Evolutionary conservation across 148 eudicot species (phyloP), one percentile per base, ranked within the genome.

Genomic region (Pouteria glomerata): DNA sequence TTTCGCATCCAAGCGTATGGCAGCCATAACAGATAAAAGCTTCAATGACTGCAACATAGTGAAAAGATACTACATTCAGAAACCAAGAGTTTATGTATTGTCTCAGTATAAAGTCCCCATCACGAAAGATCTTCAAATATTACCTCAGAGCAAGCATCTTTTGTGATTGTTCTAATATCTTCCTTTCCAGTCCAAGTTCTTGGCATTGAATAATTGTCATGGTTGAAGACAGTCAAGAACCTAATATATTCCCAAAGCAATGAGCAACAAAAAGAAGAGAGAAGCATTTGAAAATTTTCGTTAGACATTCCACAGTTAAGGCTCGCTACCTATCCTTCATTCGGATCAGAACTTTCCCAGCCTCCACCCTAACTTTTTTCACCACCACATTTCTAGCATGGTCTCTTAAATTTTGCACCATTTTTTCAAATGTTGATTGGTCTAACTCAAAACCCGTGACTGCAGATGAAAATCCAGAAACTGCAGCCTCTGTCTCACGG

Each of bases 161-260:
- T 76, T 18, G 89, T 81, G 26, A 83, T 83, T 51, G 76, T 50
- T 73, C 57, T 76, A 58, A 85, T 81, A 63, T 83, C 84, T 79
- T 85, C 89, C 57, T 73, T 83, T 48, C 81, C 86, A 7, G 84
- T 85, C 89, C 89, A 85, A 76, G 81, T 72, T 58, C 89, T 67
- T 19, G 89, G 89, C 79, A 81, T 67, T 73, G 82, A 80, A 44
- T 85, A 84, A 18, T 52, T 68, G 50, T 85, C 89, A 66, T 85
- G 82, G 76, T 72, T 80, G 57, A 85, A 83, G 66, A 81, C 65
- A 26, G 75, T 73, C 4, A 68, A 60, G 62, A 85, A 85, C 73
- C 88, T 85, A 69, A 68, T 23, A 34, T 50, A 61, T 24, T 47
- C 51, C 19, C 51, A 69, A 35, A 39, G 41, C 15, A 13, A 35